Base-by-base conservation (phyloP, 2,329 filamentous ascomycete species). In the Trichoderma brevicompactum region DNA sequence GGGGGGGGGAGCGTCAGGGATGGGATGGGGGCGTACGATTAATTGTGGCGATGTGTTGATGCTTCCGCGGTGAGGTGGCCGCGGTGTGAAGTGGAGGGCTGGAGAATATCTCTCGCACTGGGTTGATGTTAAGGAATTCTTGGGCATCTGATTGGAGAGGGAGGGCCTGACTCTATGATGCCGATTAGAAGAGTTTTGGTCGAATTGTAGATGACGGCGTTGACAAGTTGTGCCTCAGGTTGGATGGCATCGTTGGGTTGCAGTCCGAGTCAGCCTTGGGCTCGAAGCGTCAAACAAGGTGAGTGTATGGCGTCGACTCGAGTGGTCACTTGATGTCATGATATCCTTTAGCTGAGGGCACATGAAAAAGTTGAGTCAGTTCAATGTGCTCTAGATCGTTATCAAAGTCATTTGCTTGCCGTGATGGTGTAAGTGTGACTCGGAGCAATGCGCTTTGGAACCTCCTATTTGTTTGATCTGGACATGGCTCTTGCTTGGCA, bases 191-290 rank as follows among this genome's bases (percentile, higher is more conserved):
- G 44, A 13, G 15, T 12, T 5, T 3, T 50, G 19, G 6, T 43
- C 9, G 36, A 34, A 17, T 52, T 19, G 48, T 23, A 28, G 43
- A 28, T 8, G 9, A 8, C 41, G 12, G 17, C 7, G n/a, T 34
- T 17, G n/a, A 43, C 4, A 15, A 23, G 38, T 36, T 50, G 36
- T 52, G 58, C 58, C 58, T 61, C 10, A 50, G 46, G 58, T 13
- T 34, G 23, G 32, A 38, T 38, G 2, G 15, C 28, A 36, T 5
- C 38, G 23, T 32, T 43, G 36, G 46, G 58, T 61, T 46, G 15
- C n/a, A 15, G 12, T 52, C n/a, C 36, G 46, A 53, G 23, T 62
- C 46, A 52, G 58, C 58, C 58, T 62, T 62, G 58, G 58, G 58
- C 58, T 52, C 12, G 38, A 12, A 50, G 38, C 8, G 58, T 34